Evolutionary conservation across 1,284 basidiomycete species (phyloP).

Genomic region (Ganoderma lucidum): DNA sequence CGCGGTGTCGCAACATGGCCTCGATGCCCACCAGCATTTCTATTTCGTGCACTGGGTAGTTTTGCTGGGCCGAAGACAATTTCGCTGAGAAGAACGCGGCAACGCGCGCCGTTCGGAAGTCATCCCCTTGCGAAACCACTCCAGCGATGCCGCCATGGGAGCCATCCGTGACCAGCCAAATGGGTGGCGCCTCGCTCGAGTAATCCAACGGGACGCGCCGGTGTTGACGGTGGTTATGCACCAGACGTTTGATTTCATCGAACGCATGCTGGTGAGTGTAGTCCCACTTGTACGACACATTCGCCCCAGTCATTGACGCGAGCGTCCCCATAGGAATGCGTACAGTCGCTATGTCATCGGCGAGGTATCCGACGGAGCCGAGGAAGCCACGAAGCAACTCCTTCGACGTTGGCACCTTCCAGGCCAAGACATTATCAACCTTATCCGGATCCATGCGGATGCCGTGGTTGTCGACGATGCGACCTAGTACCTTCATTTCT

Average conservation of each 20-base stretch:
- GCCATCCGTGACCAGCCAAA: not conserved
- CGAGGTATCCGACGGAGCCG: no score
- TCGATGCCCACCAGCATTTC: not conserved
- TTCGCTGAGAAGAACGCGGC: not conserved
- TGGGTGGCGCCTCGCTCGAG: not conserved
- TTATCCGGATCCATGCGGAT: not conserved
- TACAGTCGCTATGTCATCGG: not conserved
- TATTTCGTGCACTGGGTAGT: not conserved
- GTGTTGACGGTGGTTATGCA: not conserved
- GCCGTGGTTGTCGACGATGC: constrained; percentile 36
- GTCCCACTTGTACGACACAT: not conserved
- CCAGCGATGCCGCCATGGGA: not conserved
- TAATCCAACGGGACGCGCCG: not conserved
- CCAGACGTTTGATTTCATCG: not conserved
- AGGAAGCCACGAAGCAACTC: no score
- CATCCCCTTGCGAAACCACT: not conserved
- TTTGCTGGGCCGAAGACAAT: not conserved
- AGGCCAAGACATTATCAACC: no score
- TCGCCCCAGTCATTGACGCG: not conserved
- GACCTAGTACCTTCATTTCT: constrained; percentile 41
- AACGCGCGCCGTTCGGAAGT: not conserved
- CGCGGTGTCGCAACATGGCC: not conserved
- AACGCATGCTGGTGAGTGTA: not conserved
- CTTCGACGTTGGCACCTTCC: no score
- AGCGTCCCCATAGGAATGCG: not conserved